Evolutionary conservation across 768 basidiomycete genomes (phyloP), one percentile per base, ranked within the genome.

Genomic region (Auricularia cornea): DNA sequence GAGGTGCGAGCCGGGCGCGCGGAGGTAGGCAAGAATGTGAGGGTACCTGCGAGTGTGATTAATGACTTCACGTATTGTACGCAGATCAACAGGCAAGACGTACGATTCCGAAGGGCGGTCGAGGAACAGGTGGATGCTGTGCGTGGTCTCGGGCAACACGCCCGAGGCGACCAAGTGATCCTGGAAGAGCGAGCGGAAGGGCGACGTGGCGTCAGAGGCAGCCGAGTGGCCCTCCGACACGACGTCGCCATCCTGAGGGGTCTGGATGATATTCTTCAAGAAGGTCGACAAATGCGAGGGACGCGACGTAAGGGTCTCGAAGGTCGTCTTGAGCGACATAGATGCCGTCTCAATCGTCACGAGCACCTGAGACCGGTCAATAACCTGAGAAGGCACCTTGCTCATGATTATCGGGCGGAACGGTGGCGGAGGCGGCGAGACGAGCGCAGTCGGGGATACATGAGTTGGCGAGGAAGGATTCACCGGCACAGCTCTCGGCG

Each of bases 61-160:
- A 51, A 64, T 3, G 32, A 61, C 29, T 59, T 65, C 64, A 63
- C 60, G 12, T 29, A 31, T n/a, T n/a, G n/a, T n/a, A n/a, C n/a
- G 54, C 29, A 57, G 26, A 29, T 57, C n/a, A n/a, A n/a, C n/a
- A n/a, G n/a, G n/a, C n/a, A n/a, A n/a, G n/a, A 81, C 90, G 79
- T 74, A 92, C 89, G 91, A 87, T 32, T 84, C 77, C 68, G 90
- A 91, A 0, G 91, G 82, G 29, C 91, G 80, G 70, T 94, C 91
- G 28, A 94, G 77, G 75, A 94, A 94, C 16, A 93, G 68, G 66
- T 91, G 88, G 38, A 92, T 23, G 23, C 3, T 51, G 61, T 51
- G n/a, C 61, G 61, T n/a, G 33, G 61, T 48, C 32, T 62, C 48
- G 44, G 40, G 40, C 48, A 62, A 70, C 41, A 84, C 74, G 5